Percentiles rank a stretch among this genome's conserved stretches.
Evolutionary conservation across 257 asterid genomes (phyloP).

Genomic region (Solanum lycopersicoides): DNA sequence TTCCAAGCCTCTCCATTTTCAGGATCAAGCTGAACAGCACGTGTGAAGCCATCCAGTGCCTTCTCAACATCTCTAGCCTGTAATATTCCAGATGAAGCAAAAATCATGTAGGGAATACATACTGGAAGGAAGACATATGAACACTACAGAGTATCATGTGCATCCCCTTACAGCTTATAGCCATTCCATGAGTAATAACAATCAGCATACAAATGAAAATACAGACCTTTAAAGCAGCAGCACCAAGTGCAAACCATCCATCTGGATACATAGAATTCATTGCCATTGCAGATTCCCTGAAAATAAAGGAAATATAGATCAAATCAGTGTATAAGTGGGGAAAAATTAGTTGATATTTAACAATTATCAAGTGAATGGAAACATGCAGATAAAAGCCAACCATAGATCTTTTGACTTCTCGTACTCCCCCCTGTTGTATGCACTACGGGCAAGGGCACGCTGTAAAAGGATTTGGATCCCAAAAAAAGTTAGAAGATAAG

Average conservation of each 20-base stretch:
- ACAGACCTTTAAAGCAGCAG: conserved; percentile 66
- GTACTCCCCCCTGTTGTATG: conserved; percentile 77
- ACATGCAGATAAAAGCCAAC: neutral
- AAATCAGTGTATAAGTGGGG: neutral
- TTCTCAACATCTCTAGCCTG: conserved; percentile 57
- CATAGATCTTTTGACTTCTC: conserved; percentile 64
- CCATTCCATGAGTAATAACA: neutral
- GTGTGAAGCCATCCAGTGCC: conserved; percentile 88
- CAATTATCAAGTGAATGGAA: neutral
- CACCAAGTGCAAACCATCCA: conserved; percentile 98
- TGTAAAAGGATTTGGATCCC: neutral
- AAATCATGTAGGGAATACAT: neutral
- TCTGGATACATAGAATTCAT: conserved; percentile 77
- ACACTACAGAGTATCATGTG: neutral
- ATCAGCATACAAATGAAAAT: neutral
- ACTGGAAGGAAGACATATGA: neutral
- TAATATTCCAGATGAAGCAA: neutral
- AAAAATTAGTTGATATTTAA: neutral
- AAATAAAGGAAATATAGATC: neutral
- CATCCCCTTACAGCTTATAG: neutral
- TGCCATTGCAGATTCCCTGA: conserved; percentile 77
- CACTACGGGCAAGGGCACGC: conserved; percentile 88
- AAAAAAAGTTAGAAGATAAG: neutral
- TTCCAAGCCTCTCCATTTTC: conserved; percentile 99
- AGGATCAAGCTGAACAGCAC: conserved; percentile 89